These are phyloP conservation scores for Metarhizium humberi DNA, from an alignment of 2,329 filamentous ascomycete genomes.

Conservation along the genomic window DNA sequence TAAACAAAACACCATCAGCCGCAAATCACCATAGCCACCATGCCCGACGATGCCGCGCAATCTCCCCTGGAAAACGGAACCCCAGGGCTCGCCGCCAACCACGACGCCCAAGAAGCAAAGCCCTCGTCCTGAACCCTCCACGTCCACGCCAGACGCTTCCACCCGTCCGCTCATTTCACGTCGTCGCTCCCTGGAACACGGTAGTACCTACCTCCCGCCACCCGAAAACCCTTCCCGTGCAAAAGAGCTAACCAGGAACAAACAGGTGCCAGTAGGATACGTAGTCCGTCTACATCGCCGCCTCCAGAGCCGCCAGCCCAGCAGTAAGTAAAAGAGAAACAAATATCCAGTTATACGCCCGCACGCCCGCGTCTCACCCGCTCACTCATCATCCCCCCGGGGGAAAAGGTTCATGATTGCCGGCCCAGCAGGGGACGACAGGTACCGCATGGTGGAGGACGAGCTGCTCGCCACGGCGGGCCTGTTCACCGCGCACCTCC, in stretches of 20 bases:
- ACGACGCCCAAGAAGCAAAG: not conserved
- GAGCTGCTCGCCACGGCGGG: constrained; percentile 61
- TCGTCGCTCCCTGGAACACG: too few species aligned
- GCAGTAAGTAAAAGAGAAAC: constrained; percentile 22
- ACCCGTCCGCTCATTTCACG: too few species aligned
- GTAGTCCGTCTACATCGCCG: constrained; percentile 41
- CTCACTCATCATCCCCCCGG: too few species aligned
- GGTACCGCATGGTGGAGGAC: constrained; percentile 77
- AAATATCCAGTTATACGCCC: too few species aligned
- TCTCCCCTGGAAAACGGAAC: constrained; percentile 3
- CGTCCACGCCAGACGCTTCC: not conserved
- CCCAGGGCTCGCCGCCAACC: not conserved
- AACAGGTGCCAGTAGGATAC: constrained; percentile 11
- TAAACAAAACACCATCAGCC: not conserved
- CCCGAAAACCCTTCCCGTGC: too few species aligned
- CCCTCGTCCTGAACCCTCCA: not conserved
- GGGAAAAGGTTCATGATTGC: constrained; percentile 50
- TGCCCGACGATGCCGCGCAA: constrained; percentile 5
- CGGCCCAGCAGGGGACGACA: constrained; percentile 58
- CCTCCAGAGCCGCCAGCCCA: constrained; percentile 38
- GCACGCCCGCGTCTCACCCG: too few species aligned
- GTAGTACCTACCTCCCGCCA: not conserved
- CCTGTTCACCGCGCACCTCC: constrained; percentile 64
- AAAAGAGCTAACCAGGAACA: not conserved
- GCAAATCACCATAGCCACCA: not conserved